These are phyloP conservation scores for Suhomyces coccinellae DNA, from an alignment of 1,139 yeast genomes.

Conservation along the genomic window DNA sequence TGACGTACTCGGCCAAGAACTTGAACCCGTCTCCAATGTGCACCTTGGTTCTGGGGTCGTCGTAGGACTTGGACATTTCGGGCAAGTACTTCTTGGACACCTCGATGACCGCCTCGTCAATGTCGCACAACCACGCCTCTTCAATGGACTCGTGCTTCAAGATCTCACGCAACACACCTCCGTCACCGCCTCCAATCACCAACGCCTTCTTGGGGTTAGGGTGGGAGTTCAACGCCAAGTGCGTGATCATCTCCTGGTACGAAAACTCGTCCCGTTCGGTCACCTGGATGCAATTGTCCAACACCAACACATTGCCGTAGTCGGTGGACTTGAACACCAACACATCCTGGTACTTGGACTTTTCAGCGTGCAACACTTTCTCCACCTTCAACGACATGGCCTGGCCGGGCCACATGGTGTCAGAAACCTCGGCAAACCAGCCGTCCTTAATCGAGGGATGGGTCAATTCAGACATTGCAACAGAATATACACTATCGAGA, in stretches of 20 bases:
- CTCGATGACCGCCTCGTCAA: constrained; percentile 85
- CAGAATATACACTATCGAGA: not conserved
- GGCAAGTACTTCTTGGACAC: constrained; percentile 84
- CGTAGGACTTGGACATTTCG: constrained; percentile 75
- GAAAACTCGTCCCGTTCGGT: constrained; percentile 95
- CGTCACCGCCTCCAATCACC: constrained; percentile 96
- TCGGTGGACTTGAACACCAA: constrained; percentile 83
- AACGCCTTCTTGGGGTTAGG: constrained; percentile 87
- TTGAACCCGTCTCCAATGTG: constrained; percentile 92
- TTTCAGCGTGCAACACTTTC: constrained; percentile 74
- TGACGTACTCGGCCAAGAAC: constrained; percentile 70
- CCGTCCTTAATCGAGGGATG: constrained; percentile 78
- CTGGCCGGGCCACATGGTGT: constrained; percentile 94
- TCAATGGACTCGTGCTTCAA: constrained; percentile 83
- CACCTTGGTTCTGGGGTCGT: constrained; percentile 78
- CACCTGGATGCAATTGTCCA: constrained; percentile 89
- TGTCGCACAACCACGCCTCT: constrained; percentile 86
- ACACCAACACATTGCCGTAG: constrained; percentile 87
- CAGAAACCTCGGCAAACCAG: constrained; percentile 88
- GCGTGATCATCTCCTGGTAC: constrained; percentile 94
- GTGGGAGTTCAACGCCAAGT: constrained; percentile 85
- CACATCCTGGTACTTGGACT: constrained; percentile 78
- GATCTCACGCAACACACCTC: constrained; percentile 91
- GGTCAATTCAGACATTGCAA: constrained; percentile 44
- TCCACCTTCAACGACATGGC: constrained; percentile 86